A percentile compares a stretch with the other conserved stretches of the same genome.
phyloP scores from a whole-genome alignment of 345 rosid species.

The Pugionium dolabratum region DNA sequence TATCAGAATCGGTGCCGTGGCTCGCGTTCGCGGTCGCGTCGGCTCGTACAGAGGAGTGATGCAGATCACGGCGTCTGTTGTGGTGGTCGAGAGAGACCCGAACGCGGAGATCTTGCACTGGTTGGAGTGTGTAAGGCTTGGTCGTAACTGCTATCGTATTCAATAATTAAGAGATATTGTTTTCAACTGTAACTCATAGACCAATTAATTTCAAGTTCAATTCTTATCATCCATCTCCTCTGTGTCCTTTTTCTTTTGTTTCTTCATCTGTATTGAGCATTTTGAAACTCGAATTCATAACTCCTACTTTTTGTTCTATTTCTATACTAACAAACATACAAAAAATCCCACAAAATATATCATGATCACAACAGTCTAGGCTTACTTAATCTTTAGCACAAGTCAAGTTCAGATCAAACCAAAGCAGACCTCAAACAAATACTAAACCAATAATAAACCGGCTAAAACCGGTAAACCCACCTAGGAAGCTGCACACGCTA shows the following conservation, averaged over 20 bases:
- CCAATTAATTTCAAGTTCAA: not conserved
- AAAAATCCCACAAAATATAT: not conserved
- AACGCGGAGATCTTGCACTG: slow-evolving; percentile 78
- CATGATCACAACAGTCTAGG: not conserved
- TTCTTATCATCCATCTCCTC: not conserved
- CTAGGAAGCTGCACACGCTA: not conserved
- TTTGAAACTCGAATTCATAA: not conserved
- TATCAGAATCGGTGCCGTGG: slow-evolving; percentile 54
- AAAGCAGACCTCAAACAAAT: not conserved
- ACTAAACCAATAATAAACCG: slow-evolving; percentile 17
- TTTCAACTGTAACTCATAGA: not conserved
- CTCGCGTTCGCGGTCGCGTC: slow-evolving; percentile 73
- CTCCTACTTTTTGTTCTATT: not conserved
- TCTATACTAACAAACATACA: not conserved
- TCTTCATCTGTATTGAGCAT: not conserved
- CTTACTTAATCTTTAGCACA: not conserved
- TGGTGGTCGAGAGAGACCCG: slow-evolving; percentile 72
- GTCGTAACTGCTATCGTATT: slow-evolving; percentile 44
- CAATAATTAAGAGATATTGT: not conserved
- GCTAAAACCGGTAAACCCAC: slow-evolving; percentile 18
- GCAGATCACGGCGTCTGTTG: slow-evolving; percentile 67
- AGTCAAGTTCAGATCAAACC: slow-evolving; percentile 4
- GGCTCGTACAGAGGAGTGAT: slow-evolving; percentile 53
- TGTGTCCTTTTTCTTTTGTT: not conserved
- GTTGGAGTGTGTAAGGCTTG: slow-evolving; percentile 63